Evolutionary conservation across 768 basidiomycete species (phyloP).

Genomic region (Boletus rubescentipes): DNA sequence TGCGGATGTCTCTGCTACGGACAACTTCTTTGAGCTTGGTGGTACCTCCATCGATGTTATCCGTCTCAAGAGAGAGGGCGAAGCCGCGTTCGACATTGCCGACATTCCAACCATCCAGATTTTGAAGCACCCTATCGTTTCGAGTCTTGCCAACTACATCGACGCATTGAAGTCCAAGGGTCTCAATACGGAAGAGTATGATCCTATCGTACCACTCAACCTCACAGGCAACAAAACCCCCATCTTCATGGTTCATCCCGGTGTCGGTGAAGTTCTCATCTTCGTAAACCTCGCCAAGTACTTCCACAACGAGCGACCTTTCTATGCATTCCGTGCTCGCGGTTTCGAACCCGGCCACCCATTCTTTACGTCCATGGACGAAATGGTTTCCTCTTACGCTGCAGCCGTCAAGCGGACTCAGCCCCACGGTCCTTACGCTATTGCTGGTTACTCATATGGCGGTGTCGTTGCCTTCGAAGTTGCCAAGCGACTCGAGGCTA

Average conservation of each 20-base stretch:
- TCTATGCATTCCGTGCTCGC: constrained; percentile 45
- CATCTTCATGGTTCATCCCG: constrained; percentile 44
- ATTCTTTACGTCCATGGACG: constrained; percentile 36
- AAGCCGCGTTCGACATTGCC: constrained; percentile 24
- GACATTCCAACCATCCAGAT: constrained; percentile 42
- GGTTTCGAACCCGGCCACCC: constrained; percentile 42
- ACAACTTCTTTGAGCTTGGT: constrained; percentile 44
- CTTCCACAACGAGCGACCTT: constrained; percentile 40
- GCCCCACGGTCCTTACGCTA: constrained; percentile 39
- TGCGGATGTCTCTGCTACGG: constrained; percentile 25
- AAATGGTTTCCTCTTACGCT: constrained; percentile 41
- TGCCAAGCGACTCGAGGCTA: constrained; percentile 37
- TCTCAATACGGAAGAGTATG: constrained; percentile 28
- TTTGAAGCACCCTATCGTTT: constrained; percentile 34
- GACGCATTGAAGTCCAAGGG: constrained; percentile 28
- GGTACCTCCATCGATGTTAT: constrained; percentile 42
- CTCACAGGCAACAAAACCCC: constrained; percentile 40
- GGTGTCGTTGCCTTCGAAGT: constrained; percentile 46
- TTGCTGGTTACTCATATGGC: constrained; percentile 46
- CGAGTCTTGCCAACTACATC: constrained; percentile 31
- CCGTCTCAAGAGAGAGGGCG: constrained; percentile 30
- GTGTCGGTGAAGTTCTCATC: constrained; percentile 41
- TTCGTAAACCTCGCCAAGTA: constrained; percentile 44
- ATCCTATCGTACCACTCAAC: constrained; percentile 42
- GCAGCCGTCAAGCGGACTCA: constrained; percentile 34